A percentile compares a stretch with the other conserved stretches of the same genome.
These are phyloP conservation scores for Russula ochroleuca DNA, from an alignment of 768 basidiomycete species.

Conservation along the genomic window DNA sequence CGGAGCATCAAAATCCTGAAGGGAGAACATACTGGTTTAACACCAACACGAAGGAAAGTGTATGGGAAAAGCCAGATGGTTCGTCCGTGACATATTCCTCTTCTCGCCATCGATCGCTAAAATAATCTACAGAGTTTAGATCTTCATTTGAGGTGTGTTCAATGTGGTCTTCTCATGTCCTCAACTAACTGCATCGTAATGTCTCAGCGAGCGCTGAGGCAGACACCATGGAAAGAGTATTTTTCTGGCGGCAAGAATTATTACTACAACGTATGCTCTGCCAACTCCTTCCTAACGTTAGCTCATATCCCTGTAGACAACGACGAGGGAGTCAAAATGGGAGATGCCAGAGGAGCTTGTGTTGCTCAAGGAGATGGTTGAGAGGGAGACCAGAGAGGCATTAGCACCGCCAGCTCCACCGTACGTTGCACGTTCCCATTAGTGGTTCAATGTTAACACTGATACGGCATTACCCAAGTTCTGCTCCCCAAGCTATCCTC, in stretches of 20 bases:
- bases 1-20: constrained; percentile 91
- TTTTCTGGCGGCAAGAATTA: constrained; percentile 88
- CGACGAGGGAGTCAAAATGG: constrained; percentile 94
- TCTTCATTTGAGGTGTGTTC: constrained; percentile 79
- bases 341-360: constrained; percentile 92
- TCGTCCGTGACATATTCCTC: constrained; percentile 28
- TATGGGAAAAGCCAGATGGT: constrained; percentile 99
- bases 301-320: constrained; percentile 47
- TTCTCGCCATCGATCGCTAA: neutral
- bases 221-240: constrained; percentile 97
- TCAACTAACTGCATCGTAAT: neutral
- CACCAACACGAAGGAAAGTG: constrained; percentile 79
- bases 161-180: neutral
- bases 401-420: constrained; percentile 28
- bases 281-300: neutral
- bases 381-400: constrained; percentile 57
- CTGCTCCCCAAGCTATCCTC: constrained; percentile 13
- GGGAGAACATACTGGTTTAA: constrained; percentile 99
- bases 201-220: constrained; percentile 70
- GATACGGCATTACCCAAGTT: constrained; percentile 1
- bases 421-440: neutral
- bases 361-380: constrained; percentile 78
- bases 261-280: constrained; percentile 69
- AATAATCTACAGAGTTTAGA: constrained; percentile 48
- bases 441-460: neutral